Evolutionary conservation across 2,329 filamentous ascomycete species (phyloP).

Genomic region (Alternaria arborescens): DNA sequence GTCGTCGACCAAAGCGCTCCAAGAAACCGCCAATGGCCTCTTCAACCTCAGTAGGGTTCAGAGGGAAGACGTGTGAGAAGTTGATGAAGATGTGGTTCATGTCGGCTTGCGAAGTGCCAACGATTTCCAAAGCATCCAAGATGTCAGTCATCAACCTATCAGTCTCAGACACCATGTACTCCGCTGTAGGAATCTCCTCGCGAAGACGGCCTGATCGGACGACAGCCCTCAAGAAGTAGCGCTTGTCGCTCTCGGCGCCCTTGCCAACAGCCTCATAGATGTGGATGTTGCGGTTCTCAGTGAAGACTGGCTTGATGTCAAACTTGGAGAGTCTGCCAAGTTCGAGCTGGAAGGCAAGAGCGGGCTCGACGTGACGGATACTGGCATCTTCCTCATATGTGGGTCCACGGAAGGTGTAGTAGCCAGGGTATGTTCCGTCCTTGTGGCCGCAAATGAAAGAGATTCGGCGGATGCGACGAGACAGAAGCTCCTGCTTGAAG

Average conservation of each 20-base stretch:
- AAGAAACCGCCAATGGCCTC: conserved; percentile 93
- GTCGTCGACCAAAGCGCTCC: conserved; percentile 92
- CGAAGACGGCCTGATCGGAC: conserved; percentile 92
- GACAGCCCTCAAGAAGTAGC: conserved; percentile 96
- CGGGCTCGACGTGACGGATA: conserved; percentile 96
- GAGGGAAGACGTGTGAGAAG: conserved; percentile 95
- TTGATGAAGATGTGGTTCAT: conserved; percentile 99
- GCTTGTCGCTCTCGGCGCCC: conserved; percentile 93
- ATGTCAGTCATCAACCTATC: conserved; percentile 98
- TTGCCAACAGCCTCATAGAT: conserved; percentile 98
- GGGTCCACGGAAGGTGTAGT: conserved; percentile 98
- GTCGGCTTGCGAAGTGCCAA: conserved; percentile 98
- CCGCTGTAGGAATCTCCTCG: conserved; percentile 97
- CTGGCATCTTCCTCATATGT: conserved; percentile 88
- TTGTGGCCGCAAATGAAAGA: conserved; percentile 97
- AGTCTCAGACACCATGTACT: conserved; percentile 97
- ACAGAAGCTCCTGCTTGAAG: conserved; percentile 82
- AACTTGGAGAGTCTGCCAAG: conserved; percentile 94
- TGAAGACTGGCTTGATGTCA: conserved; percentile 97
- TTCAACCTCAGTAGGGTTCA: conserved; percentile 88
- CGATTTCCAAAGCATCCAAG: conserved; percentile 95
- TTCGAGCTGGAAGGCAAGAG: conserved; percentile 98
- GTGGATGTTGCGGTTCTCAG: conserved; percentile 98
- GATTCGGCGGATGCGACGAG: conserved; percentile 83
- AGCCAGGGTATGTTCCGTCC: conserved; percentile 93